phyloP scores from a whole-genome alignment of 2,329 filamentous ascomycete species.

The Aspergillus sclerotialis region DNA sequence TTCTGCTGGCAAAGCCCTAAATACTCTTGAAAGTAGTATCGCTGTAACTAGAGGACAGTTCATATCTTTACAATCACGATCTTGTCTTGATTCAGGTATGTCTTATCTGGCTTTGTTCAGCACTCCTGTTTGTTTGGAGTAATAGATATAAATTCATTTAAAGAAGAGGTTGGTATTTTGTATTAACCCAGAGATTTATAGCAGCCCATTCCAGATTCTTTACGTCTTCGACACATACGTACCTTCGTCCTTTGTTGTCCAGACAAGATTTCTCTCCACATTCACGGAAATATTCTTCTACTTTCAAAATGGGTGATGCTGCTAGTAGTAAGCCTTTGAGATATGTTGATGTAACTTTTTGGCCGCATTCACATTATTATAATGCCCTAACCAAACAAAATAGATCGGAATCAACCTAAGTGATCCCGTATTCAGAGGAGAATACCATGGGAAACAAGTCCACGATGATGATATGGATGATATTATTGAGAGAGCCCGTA shows the following conservation, averaged over 20 bases:
- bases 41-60: background rate
- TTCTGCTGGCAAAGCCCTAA: background rate
- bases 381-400: no score
- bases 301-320: slow-evolving; percentile 29
- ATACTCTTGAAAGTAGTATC: background rate
- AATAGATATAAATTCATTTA: background rate
- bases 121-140: no score
- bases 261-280: slow-evolving; percentile 8
- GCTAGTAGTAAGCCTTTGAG: slow-evolving; percentile 26
- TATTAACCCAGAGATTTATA: background rate
- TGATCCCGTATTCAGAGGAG: slow-evolving; percentile 80
- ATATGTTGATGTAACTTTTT: slow-evolving; percentile 41
- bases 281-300: slow-evolving; percentile 1
- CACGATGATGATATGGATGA: slow-evolving; percentile 44
- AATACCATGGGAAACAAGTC: slow-evolving; percentile 70
- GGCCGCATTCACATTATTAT: no score
- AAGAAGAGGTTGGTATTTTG: background rate
- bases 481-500: slow-evolving; percentile 69
- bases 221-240: no score
- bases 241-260: no score
- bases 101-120: no score
- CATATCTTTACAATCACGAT: no score
- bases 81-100: background rate
- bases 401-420: slow-evolving; percentile 91
- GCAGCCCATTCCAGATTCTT: background rate